Evolutionary conservation across 768 basidiomycete species (phyloP), one percentile per base, ranked within the genome.

Genomic region (Lyophyllum decastes): DNA sequence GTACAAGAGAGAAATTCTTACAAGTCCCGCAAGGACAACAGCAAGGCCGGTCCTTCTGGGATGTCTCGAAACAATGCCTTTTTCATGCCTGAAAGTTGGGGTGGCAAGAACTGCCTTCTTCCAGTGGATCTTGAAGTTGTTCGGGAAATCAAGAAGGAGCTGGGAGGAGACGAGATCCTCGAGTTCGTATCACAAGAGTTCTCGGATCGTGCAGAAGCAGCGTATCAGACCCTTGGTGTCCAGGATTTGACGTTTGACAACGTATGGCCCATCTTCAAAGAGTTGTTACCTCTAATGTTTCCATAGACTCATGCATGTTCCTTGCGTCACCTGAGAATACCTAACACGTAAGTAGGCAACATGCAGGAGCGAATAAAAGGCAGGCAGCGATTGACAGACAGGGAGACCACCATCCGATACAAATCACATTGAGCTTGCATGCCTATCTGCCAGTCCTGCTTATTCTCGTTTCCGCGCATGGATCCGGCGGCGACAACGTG

Each of bases 31-130:
- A 73, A 70, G 34, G 65, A 75, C 51, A 67, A 75, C 51, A 51
- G 62, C 0, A 78, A 78, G 58, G 41, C 65, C 0, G 70, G 72
- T 2, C 75, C 76, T 0, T 77, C 73, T 1, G 73, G 72, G 0
- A 66, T 67, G 57, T 74, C 74, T 11, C 68, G 67, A 6, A 72
- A 78, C 60, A 63, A 65, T 4, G 71, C 70, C 0, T 74, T 71
- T 55, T 41, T 21, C 2, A 30, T 73, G 12, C 64, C 27, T 16
- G 44, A 68, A 2, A 45, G 46, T 0, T 76, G 66, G 66, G 69
- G 70, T 2, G 68, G 68, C 0, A n/a, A 49, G 4, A 66, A 76
- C 52, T 9, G 14, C 9, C 35, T 38, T 8, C 35, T 38, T 38
- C 30, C 11, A 11, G 30, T 33, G 30, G 30, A 33, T 33, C 30